Base-by-base conservation (phyloP, 192 early-diverging fungal genomes). In the Geranomyces michiganensis region DNA sequence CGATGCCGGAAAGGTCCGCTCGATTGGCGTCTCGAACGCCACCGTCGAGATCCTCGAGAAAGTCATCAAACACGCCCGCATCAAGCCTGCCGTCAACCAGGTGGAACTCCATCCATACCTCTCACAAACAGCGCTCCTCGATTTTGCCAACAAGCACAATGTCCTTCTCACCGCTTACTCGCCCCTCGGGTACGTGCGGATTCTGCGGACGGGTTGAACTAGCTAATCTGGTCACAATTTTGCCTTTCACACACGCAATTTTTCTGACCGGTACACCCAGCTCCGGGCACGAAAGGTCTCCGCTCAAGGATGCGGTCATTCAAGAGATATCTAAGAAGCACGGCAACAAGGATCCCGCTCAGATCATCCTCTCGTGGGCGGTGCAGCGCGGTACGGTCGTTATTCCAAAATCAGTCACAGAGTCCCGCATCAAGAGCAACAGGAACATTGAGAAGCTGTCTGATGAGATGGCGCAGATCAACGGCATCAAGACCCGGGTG, bases 1-100 rank as follows among this genome's bases (percentile, higher is more conserved):
- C 12, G 86, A 84, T 17, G 75, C 80, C 21, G 90, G 91, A 68
- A 91, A 91, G 76, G 84, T 86, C 63, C 86, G 87, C 62, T 74
- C 85, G 53, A 92, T 98, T 47, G 96, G 96, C 73, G 92, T 96
- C 33, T 91, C 90, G 53, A 98, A 98, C 82, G 89, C 87, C 58
- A 70, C 74, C 58, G 76, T 82, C 26, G 27, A 21, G 41, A 90
- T 31, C 55, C 76, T 93, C 22, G 80, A 91, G 59, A 82, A 89
- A 65, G 76, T 97, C 48, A 70, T 96, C 7, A 79, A 77, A 8
- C 63, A 77, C 51, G 84, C 87, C 74, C 84, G 80, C 53, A 87
- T 95, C 45, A 71, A 85, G 60, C 96, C 96, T 17, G 92, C 88
- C 48, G 91, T 89, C 45, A 91, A 92, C 84, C 94, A 97, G 78